These are phyloP conservation scores for Styphnolobium japonicum DNA, from an alignment of 306 rosid genomes.

Conservation along the genomic window DNA sequence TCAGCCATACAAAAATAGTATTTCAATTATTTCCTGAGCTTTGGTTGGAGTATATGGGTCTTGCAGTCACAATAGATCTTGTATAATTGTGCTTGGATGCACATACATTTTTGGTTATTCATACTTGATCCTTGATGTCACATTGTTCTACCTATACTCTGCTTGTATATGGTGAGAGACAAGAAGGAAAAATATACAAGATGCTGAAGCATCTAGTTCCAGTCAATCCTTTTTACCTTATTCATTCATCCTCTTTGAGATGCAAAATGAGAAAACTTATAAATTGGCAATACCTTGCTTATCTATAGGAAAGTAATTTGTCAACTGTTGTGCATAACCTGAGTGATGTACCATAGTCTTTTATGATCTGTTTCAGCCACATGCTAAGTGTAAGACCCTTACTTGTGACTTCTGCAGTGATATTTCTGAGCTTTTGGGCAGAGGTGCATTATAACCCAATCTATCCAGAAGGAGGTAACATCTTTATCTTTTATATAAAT, in stretches of 20 bases:
- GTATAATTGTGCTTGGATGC: not conserved
- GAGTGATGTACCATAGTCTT: not conserved
- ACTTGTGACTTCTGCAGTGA: constrained; percentile 65
- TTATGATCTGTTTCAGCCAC: not conserved
- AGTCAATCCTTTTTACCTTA: too few relatives aligned
- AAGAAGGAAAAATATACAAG: too few relatives aligned
- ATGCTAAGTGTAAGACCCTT: constrained; percentile 9
- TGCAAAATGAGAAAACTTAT: not conserved
- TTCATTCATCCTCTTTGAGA: too few relatives aligned
- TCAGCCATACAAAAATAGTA: too few relatives aligned
- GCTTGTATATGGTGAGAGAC: too few relatives aligned
- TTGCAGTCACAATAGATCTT: too few relatives aligned
- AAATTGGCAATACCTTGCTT: constrained; percentile 3
- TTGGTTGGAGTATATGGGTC: too few relatives aligned
- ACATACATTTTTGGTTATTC: not conserved
- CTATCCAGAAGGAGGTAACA: constrained; percentile 91
- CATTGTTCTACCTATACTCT: not conserved
- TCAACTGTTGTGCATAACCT: not conserved
- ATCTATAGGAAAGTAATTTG: constrained; percentile 7
- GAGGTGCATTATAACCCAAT: constrained; percentile 99
- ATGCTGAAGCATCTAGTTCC: too few relatives aligned
- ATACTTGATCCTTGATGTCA: not conserved
- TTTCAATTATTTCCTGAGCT: too few relatives aligned
- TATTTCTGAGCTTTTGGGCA: constrained; percentile 99
- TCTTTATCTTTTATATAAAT: not conserved